Conservation (phyloP, 257 asterid genomes). For the Primulina huaijiensis region DNA sequence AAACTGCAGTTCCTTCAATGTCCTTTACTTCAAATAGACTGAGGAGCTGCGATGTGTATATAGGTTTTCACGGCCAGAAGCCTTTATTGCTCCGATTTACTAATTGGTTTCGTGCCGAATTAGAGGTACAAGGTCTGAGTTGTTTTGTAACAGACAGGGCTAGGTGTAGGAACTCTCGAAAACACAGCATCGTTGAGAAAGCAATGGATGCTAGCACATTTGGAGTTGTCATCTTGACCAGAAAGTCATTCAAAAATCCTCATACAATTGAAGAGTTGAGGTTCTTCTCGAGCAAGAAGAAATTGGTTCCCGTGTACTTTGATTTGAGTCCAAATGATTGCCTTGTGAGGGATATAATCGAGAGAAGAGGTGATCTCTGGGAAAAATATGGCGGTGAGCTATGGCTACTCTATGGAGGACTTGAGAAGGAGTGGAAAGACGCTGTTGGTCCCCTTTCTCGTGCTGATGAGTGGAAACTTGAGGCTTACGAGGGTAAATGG, state of each 20-base stretch:
- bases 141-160: conserved; percentile 79
- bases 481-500: conserved; percentile 89
- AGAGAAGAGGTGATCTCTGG: conserved; percentile 92
- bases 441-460: conserved; percentile 71
- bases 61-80: conserved; percentile 78
- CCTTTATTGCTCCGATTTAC: conserved; percentile 57
- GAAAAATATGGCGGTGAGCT: conserved; percentile 93
- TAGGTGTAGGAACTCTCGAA: conserved; percentile 59
- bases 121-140: conserved; percentile 81
- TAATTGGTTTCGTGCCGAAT: conserved; percentile 85
- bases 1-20: conserved; percentile 46
- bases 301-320: conserved; percentile 83
- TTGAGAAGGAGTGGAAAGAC: conserved; percentile 91
- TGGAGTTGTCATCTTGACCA: conserved; percentile 83
- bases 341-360: conserved; percentile 79
- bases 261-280: conserved; percentile 80
- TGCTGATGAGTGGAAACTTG: conserved; percentile 92
- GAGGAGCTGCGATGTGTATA: conserved; percentile 77
- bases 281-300: conserved; percentile 87
- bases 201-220: conserved; percentile 78
- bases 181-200: conserved; percentile 62
- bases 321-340: conserved; percentile 89
- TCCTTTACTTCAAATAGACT: conserved; percentile 58
- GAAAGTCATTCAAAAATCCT: conserved; percentile 79
- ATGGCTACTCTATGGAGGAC: conserved; percentile 83